Conservation (phyloP, 202 grass and related monocot species). For the Musa balbisiana region DNA sequence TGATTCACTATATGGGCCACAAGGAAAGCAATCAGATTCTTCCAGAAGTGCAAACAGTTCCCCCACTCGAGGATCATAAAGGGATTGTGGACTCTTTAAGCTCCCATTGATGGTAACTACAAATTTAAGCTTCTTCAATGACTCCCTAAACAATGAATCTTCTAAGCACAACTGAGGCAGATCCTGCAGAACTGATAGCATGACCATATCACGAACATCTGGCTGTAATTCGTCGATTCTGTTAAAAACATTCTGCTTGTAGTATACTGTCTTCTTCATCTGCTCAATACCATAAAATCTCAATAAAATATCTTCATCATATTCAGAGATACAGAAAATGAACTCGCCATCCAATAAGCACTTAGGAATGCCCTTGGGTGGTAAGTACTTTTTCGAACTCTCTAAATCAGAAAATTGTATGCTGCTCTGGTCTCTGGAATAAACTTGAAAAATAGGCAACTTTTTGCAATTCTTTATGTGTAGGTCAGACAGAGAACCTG, state of each 20-base stretch:
- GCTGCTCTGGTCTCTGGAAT: conserved; percentile 36
- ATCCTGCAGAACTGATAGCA: conserved; percentile 80
- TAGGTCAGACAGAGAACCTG: conserved; percentile 42
- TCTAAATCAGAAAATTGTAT: conserved; percentile 66
- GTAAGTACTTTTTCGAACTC: conserved; percentile 63
- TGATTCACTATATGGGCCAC: conserved; percentile 59
- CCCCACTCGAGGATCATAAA: conserved; percentile 94
- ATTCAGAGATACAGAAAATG: conserved; percentile 56
- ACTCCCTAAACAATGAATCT: conserved; percentile 75
- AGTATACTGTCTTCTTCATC: conserved; percentile 72
- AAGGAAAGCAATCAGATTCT: conserved; percentile 82
- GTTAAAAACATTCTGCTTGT: conserved; percentile 61
- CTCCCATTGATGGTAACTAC: conserved; percentile 56
- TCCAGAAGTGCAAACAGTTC: conserved; percentile 91
- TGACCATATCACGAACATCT: conserved; percentile 61
- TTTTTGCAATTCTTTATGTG: conserved; percentile 74
- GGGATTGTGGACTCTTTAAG: conserved; percentile 76
- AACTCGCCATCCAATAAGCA: conserved; percentile 68
- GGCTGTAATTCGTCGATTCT: conserved; percentile 55
- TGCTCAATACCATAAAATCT: conserved; percentile 70
- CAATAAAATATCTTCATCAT: conserved; percentile 74
- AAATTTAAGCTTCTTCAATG: conserved; percentile 66
- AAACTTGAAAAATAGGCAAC: conserved; percentile 72
- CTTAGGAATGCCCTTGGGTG: conserved; percentile 60
- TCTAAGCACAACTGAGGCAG: conserved; percentile 79